Evolutionary conservation across 2,329 filamentous ascomycete species (phyloP).

Genomic region (Aspergillus terreus): DNA sequence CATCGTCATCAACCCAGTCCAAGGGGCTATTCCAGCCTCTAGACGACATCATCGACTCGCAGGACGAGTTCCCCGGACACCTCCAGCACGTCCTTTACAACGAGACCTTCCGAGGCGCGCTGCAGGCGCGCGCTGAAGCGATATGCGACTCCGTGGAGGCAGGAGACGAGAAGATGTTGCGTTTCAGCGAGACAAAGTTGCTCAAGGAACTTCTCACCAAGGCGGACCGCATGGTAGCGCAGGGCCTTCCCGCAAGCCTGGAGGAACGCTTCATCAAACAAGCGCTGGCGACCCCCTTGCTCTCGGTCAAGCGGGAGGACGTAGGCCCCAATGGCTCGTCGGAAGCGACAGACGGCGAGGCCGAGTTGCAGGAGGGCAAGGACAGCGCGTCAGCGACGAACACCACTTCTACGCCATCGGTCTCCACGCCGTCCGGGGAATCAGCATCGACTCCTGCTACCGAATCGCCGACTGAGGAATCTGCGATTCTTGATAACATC

Average conservation of each 20-base stretch:
- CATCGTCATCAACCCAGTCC: constrained; percentile 39
- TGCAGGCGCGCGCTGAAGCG: constrained; percentile 64
- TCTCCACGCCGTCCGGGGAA: constrained; percentile 36
- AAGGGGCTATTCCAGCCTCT: constrained; percentile 44
- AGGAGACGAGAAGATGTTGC: constrained; percentile 80
- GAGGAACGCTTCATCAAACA: constrained; percentile 80
- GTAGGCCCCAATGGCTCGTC: constrained; percentile 21
- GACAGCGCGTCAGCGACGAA: constrained; percentile 29
- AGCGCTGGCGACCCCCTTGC: constrained; percentile 70
- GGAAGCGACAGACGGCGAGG: constrained; percentile 20
- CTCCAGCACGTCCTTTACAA: constrained; percentile 40
- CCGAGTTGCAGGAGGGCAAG: constrained; percentile 22
- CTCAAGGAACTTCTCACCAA: constrained; percentile 64
- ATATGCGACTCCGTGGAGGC: constrained; percentile 81
- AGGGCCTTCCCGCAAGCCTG: constrained; percentile 70
- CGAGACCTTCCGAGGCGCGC: constrained; percentile 36
- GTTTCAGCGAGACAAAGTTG: constrained; percentile 70
- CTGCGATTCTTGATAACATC: constrained; percentile 32
- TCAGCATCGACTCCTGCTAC: constrained; percentile 33
- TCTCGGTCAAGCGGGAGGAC: constrained; percentile 62
- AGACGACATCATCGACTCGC: constrained; percentile 48
- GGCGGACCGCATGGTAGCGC: constrained; percentile 63
- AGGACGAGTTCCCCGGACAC: constrained; percentile 39
- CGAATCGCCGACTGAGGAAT: constrained; percentile 29
- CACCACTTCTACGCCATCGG: constrained; percentile 29